Evolutionary conservation across 1,139 yeast species (phyloP).

Genomic region (Dujonia santamariae): DNA sequence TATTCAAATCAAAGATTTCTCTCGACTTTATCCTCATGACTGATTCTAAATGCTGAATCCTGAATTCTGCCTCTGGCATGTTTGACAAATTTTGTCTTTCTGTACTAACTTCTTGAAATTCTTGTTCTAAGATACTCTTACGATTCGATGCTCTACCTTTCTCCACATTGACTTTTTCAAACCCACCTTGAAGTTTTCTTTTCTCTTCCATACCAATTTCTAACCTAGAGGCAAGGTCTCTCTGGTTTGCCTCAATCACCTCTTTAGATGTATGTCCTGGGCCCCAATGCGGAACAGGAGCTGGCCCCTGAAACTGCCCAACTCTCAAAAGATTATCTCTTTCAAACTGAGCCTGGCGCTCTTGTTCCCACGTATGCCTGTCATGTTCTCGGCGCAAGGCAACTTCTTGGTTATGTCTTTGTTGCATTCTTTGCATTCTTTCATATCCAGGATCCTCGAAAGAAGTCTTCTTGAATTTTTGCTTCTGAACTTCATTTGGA

Average conservation of each 20-base stretch:
- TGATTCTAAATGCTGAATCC: conserved; percentile 1
- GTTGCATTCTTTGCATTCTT: no score
- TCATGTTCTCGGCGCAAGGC: neutral
- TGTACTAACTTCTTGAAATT: neutral
- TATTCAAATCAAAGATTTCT: conserved; percentile 5
- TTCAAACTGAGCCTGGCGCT: neutral
- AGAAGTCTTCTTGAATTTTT: conserved; percentile 21
- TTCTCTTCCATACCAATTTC: conserved; percentile 3
- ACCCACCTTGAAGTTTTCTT: conserved; percentile 1
- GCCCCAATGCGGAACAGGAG: conserved; percentile 7
- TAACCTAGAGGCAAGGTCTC: conserved; percentile 2
- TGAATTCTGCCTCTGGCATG: no score
- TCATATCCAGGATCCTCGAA: conserved; percentile 14
- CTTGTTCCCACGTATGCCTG: neutral
- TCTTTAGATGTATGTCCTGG: neutral
- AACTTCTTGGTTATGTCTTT: no score
- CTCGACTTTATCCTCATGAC: conserved; percentile 5
- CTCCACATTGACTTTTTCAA: conserved; percentile 1
- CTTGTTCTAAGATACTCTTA: neutral
- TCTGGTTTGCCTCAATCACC: conserved; percentile 1
- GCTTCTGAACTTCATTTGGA: conserved; percentile 24
- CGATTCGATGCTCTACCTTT: conserved; percentile 1
- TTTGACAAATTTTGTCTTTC: no score
- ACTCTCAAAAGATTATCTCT: neutral
- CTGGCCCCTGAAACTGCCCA: conserved; percentile 5